These are phyloP conservation scores for Cryptococcus sp. DNA, from an alignment of 1,284 basidiomycete genomes.

Conservation along the genomic window DNA sequence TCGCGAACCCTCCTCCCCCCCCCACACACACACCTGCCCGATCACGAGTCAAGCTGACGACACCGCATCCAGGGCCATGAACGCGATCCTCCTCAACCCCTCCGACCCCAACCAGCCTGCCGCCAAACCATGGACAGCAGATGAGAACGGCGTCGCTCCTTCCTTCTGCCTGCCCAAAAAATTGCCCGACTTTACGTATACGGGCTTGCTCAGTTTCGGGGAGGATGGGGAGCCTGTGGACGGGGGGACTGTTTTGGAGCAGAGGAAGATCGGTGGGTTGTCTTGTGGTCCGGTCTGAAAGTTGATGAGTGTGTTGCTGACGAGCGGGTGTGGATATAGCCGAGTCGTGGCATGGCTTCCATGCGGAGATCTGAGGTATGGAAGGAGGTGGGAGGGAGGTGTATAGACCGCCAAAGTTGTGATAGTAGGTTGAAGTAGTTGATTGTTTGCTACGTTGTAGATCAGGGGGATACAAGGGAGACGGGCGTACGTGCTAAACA, in stretches of 20 bases:
- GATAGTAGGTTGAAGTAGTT: neutral
- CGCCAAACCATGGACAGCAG: conserved; percentile 45
- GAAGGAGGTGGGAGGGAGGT: no score
- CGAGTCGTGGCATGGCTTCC: conserved; percentile 8
- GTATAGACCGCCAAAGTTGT: neutral
- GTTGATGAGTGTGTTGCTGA: neutral
- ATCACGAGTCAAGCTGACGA: neutral
- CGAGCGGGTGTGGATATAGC: neutral
- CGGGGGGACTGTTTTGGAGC: neutral
- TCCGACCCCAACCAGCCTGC: conserved; percentile 44
- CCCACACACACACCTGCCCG: no score
- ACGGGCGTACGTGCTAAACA: neutral
- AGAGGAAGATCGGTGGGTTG: conserved; percentile 9
- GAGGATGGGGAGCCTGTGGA: conserved; percentile 13
- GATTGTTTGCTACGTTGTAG: neutral
- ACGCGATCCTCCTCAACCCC: conserved; percentile 50
- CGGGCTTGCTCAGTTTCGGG: conserved; percentile 9
- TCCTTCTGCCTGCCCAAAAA: conserved; percentile 54
- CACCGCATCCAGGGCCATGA: conserved; percentile 8
- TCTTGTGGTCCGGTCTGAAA: no score
- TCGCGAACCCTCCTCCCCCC: no score
- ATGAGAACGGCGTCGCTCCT: conserved; percentile 57
- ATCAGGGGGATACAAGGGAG: neutral
- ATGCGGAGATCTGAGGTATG: conserved; percentile 4
- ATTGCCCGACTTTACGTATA: conserved; percentile 49